Percentiles rank a stretch among this genome's conserved stretches.
These are phyloP conservation scores for Dryadomyces sulphureus DNA, from an alignment of 2,329 filamentous ascomycete species.

Conservation along the genomic window DNA sequence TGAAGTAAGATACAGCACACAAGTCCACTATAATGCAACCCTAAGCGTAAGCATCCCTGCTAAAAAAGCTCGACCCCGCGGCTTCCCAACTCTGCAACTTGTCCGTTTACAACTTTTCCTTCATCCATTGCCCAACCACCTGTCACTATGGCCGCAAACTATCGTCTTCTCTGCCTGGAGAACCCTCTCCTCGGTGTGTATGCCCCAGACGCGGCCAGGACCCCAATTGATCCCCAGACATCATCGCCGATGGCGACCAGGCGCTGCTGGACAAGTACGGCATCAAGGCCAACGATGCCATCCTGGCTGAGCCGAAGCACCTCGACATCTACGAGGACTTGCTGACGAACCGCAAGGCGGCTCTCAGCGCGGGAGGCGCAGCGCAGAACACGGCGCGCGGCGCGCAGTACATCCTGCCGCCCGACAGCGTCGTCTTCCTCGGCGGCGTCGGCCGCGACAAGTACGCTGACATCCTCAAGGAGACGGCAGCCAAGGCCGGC, in stretches of 20 bases:
- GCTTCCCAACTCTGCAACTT: not conserved
- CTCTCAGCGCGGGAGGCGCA: slow-evolving; percentile 88
- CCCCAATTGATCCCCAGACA: slow-evolving; percentile 41
- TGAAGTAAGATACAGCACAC: too few species aligned
- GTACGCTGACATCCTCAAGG: slow-evolving; percentile 76
- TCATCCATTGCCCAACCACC: not conserved
- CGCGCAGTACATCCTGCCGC: slow-evolving; percentile 85
- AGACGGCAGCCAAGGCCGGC: slow-evolving; percentile 76
- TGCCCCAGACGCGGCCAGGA: not conserved
- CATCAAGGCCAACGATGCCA: slow-evolving; percentile 92
- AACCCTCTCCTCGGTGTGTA: slow-evolving; percentile 83
- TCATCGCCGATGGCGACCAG: slow-evolving; percentile 74
- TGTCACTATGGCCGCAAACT: slow-evolving; percentile 60
- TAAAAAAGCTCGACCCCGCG: not conserved
- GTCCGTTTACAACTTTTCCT: not conserved
- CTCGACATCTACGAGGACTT: slow-evolving; percentile 83
- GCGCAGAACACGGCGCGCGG: slow-evolving; percentile 96
- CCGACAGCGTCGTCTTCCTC: slow-evolving; percentile 83
- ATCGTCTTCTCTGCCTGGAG: slow-evolving; percentile 83
- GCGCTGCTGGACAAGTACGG: slow-evolving; percentile 82
- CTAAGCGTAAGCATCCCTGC: too few species aligned
- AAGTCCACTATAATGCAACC: too few species aligned
- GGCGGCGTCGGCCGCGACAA: slow-evolving; percentile 93
- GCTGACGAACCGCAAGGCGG: slow-evolving; percentile 79
- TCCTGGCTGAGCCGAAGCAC: slow-evolving; percentile 89